phyloP scores from a whole-genome alignment of 805 yeast species.

The Pichia sporocuriosa region DNA sequence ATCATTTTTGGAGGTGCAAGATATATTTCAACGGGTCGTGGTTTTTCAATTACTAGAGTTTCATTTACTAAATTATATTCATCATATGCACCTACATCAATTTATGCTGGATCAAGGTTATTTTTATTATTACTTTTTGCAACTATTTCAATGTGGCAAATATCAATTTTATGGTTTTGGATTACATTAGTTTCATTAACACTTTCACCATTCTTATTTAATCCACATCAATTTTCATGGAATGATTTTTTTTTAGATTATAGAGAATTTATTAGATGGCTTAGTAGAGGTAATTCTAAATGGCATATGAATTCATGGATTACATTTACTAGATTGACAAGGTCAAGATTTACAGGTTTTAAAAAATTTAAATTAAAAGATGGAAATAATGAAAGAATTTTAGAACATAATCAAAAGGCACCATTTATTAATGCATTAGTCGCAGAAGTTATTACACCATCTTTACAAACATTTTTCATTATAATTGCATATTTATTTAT shows the following conservation, averaged over 20 bases:
- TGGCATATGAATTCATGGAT: slow-evolving; percentile 76
- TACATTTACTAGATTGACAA: slow-evolving; percentile 60
- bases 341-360: slow-evolving; percentile 90
- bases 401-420: slow-evolving; percentile 57
- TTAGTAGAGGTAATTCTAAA: slow-evolving; percentile 68
- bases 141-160: slow-evolving; percentile 75
- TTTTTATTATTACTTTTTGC: slow-evolving; percentile 69
- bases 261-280: slow-evolving; percentile 56
- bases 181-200: slow-evolving; percentile 40
- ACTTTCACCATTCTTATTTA: slow-evolving; percentile 45
- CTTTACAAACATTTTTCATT: slow-evolving; percentile 60
- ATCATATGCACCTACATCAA: slow-evolving; percentile 67
- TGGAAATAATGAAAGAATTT: slow-evolving; percentile 45
- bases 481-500: slow-evolving; percentile 71
- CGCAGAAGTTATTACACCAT: slow-evolving; percentile 73
- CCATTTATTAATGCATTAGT: slow-evolving; percentile 69
- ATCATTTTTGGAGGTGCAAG: slow-evolving; percentile 87
- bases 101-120: slow-evolving; percentile 69
- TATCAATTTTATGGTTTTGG: slow-evolving; percentile 57
- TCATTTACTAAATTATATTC: slow-evolving; percentile 70
- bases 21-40: slow-evolving; percentile 89
- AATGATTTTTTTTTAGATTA: slow-evolving; percentile 44
- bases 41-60: slow-evolving; percentile 79
- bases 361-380: slow-evolving; percentile 66
- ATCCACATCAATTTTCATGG: slow-evolving; percentile 48